Percentiles rank a stretch among this genome's conserved stretches.
These are phyloP conservation scores for Kregervanrija pseudodelftensis DNA, from an alignment of 805 yeast species.

Conservation along the genomic window DNA sequence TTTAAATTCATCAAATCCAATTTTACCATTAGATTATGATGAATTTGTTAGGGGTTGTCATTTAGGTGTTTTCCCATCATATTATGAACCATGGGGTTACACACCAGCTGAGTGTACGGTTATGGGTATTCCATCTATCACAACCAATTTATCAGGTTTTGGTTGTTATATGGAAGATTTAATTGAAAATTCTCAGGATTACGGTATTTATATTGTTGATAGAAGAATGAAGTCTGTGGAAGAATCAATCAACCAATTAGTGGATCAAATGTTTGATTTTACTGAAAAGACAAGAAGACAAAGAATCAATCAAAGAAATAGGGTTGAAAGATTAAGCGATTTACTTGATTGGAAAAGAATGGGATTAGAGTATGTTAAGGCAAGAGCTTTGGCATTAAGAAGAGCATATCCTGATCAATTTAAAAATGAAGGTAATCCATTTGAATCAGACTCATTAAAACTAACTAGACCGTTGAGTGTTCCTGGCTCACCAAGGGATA, in stretches of 20 bases:
- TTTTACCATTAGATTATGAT: constrained; percentile 87
- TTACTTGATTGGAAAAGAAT: constrained; percentile 94
- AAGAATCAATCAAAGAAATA: constrained; percentile 93
- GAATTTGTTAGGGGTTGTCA: constrained; percentile 98
- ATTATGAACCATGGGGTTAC: constrained; percentile 99
- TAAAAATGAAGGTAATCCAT: constrained; percentile 35
- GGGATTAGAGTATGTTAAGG: constrained; percentile 96
- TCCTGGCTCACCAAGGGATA: constrained; percentile 92
- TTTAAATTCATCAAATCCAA: constrained; percentile 89
- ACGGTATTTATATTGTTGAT: constrained; percentile 95
- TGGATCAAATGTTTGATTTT: constrained; percentile 85
- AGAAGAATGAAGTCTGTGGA: constrained; percentile 88
- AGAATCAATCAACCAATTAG: constrained; percentile 85
- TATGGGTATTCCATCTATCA: constrained; percentile 97
- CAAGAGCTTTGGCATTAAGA: constrained; percentile 83
- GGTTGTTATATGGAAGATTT: constrained; percentile 99
- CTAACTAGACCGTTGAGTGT: constrained; percentile 88
- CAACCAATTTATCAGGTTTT: constrained; percentile 92
- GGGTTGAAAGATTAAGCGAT: constrained; percentile 92
- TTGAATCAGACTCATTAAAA: constrained; percentile 42
- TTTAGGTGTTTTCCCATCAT: constrained; percentile 96
- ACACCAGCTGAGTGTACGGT: constrained; percentile 99
- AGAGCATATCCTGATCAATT: constrained; percentile 90
- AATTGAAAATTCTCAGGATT: constrained; percentile 88
- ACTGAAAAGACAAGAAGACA: constrained; percentile 88